Evolutionary conservation across 2,329 filamentous ascomycete genomes (phyloP).

Genomic region (Epichloe hybrida): DNA sequence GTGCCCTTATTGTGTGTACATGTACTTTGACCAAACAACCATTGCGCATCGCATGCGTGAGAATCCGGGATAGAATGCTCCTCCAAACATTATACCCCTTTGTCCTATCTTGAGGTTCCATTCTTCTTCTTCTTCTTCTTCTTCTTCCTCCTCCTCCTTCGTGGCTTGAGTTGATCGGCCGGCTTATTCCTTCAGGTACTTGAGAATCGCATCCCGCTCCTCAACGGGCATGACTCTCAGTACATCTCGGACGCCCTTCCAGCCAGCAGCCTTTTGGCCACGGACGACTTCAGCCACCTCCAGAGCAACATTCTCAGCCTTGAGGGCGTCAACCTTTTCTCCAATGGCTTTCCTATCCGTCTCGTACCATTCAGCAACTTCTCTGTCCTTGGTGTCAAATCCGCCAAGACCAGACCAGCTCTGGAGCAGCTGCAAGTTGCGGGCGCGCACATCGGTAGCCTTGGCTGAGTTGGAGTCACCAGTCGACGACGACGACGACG

Average conservation of each 20-base stretch:
- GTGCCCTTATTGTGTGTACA: background rate
- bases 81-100: conserved; percentile 3
- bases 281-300: conserved; percentile 33
- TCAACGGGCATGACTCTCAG: conserved; percentile 75
- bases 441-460: conserved; percentile 42
- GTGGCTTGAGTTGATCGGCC: background rate
- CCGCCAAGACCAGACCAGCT: conserved; percentile 70
- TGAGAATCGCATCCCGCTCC: conserved; percentile 74
- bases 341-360: conserved; percentile 75
- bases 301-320: conserved; percentile 51
- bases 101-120: background rate
- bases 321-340: conserved; percentile 73
- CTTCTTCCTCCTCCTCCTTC: background rate
- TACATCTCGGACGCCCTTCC: conserved; percentile 78
- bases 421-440: conserved; percentile 61
- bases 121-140: background rate
- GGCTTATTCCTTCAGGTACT: conserved; percentile 36
- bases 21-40: background rate
- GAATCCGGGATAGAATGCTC: background rate
- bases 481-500: background rate
- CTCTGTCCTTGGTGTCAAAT: conserved; percentile 67
- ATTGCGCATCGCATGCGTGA: background rate
- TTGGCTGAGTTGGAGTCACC: conserved; percentile 23
- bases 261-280: conserved; percentile 47
- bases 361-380: conserved; percentile 91